Percentiles rank a stretch among this genome's conserved stretches.
These are phyloP conservation scores for Periconia digitata DNA, from an alignment of 2,329 filamentous ascomycete genomes.

Conservation along the genomic window DNA sequence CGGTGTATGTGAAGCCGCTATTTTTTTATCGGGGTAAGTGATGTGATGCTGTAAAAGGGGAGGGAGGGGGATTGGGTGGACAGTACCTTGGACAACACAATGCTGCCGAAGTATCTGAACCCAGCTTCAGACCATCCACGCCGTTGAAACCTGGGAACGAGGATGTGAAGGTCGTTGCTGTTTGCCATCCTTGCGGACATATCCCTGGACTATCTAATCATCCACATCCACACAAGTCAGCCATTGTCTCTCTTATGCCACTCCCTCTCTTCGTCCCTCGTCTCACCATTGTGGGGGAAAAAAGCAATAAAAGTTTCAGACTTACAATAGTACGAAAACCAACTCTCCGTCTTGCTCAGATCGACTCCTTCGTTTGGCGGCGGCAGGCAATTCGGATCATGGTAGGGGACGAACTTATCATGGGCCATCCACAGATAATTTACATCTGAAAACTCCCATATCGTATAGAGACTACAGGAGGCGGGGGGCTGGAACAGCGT, in stretches of 20 bases:
- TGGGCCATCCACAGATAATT: too few relatives aligned
- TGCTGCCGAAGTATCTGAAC: background rate
- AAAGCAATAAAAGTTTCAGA: background rate
- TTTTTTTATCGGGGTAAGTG: background rate
- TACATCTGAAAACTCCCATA: too few relatives aligned
- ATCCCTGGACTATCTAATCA: constrained; percentile 1
- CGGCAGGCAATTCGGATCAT: too few relatives aligned
- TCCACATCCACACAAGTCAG: background rate
- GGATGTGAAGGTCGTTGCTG: background rate
- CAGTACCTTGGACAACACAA: background rate
- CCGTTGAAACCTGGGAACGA: background rate
- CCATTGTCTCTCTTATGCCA: background rate
- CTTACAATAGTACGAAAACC: constrained; percentile 2
- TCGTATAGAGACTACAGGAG: background rate
- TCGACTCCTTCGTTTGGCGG: background rate
- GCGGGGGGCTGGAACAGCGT: background rate
- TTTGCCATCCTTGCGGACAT: background rate
- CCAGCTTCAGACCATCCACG: background rate
- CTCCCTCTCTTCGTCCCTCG: background rate
- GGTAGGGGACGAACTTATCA: too few relatives aligned
- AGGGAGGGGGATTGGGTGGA: background rate
- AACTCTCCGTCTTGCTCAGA: background rate
- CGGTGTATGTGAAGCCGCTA: background rate
- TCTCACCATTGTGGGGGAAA: background rate
- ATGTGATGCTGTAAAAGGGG: background rate